Percentiles rank a stretch among this genome's conserved stretches.
phyloP scores from a whole-genome alignment of 2,329 filamentous ascomycete species.

The Rhytidhysteron rufulum region DNA sequence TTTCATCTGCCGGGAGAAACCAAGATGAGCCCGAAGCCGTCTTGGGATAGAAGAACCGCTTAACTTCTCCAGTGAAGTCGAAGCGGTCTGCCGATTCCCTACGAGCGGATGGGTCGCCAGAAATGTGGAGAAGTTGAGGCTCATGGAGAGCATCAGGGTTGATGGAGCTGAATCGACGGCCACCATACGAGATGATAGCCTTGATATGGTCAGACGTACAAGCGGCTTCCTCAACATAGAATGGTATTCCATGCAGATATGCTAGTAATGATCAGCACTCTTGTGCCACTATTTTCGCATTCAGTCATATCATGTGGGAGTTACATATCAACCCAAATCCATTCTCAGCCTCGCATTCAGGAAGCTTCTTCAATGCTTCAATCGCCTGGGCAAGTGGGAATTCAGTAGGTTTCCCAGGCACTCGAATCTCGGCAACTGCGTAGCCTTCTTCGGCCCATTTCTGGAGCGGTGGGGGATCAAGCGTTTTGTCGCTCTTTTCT shows the following conservation, averaged over 20 bases:
- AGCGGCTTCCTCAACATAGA: slow-evolving; percentile 27
- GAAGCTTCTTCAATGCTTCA: slow-evolving; percentile 17
- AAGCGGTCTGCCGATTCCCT: slow-evolving; percentile 4
- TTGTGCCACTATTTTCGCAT: not conserved
- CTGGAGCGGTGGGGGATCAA: slow-evolving; percentile 53
- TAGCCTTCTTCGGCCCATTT: slow-evolving; percentile 74
- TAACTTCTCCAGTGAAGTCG: slow-evolving; percentile 8
- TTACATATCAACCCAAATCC: slow-evolving; percentile 31
- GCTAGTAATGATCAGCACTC: slow-evolving; percentile 13
- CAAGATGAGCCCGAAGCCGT: slow-evolving; percentile 21
- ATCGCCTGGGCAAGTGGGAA: slow-evolving; percentile 26
- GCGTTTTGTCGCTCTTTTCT: slow-evolving; percentile 31
- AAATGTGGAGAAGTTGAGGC: slow-evolving; percentile 27
- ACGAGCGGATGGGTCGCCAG: slow-evolving; percentile 13
- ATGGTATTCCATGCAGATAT: slow-evolving; percentile 27
- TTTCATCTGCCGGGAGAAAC: slow-evolving; percentile 23
- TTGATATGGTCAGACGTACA: slow-evolving; percentile 22
- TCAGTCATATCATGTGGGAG: slow-evolving; percentile 1
- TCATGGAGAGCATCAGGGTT: slow-evolving; percentile 9
- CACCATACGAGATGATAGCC: slow-evolving; percentile 29
- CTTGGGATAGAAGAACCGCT: slow-evolving; percentile 21
- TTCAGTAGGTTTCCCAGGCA: slow-evolving; percentile 28
- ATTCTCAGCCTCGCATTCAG: slow-evolving; percentile 20
- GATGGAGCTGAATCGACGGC: slow-evolving; percentile 23
- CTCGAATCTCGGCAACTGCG: slow-evolving; percentile 54